A percentile compares a stretch with the other conserved stretches of the same genome.
Evolutionary conservation across 2,329 filamentous ascomycete genomes (phyloP).

Genomic region (Elsinoe batatas): DNA sequence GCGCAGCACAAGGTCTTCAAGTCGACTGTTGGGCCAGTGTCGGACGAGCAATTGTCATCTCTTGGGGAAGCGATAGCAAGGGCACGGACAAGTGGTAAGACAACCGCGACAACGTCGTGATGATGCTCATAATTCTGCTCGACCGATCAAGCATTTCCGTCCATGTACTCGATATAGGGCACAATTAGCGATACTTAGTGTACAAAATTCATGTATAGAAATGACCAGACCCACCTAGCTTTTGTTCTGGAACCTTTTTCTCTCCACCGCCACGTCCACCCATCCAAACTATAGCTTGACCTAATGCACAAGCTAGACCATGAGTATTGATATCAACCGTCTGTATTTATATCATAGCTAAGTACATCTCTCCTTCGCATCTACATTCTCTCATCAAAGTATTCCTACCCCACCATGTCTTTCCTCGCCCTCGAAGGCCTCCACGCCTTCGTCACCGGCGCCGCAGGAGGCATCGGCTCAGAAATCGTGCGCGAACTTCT

Average conservation of each 20-base stretch:
- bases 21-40: conserved; percentile 26
- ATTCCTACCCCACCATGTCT: conserved; percentile 24
- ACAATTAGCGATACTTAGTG: neutral
- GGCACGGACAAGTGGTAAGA: conserved; percentile 13
- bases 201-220: conserved; percentile 6
- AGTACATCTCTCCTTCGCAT: neutral
- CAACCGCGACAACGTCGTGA: neutral
- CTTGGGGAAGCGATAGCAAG: conserved; percentile 33
- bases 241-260: neutral
- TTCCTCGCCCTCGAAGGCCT: conserved; percentile 40
- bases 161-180: neutral
- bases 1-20: conserved; percentile 31
- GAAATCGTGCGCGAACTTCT: conserved; percentile 44
- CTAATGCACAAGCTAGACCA: neutral
- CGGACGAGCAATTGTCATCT: conserved; percentile 30
- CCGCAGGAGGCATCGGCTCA: conserved; percentile 42
- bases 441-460: conserved; percentile 47
- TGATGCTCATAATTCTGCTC: neutral
- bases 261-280: conserved; percentile 2
- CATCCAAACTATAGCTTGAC: neutral
- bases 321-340: neutral
- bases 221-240: neutral
- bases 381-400: neutral
- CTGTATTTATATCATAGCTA: neutral
- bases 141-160: neutral